Evolutionary conservation across 75 land plant genomes (phyloP).

Genomic region (Pinus albicaulis): DNA sequence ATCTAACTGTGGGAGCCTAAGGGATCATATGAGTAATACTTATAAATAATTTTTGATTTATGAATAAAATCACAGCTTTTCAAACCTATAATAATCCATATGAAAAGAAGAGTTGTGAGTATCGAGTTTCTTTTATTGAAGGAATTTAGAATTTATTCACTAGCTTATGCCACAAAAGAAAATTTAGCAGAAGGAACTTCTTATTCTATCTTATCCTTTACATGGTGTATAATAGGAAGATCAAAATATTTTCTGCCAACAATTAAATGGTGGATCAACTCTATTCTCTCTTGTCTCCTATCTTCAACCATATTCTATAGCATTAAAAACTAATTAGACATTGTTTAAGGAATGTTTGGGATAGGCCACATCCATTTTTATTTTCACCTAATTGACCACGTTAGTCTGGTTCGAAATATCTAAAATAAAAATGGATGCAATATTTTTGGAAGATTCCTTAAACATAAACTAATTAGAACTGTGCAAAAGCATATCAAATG

Average conservation of each 20-base stretch:
- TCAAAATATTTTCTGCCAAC: slow-evolving; percentile 31
- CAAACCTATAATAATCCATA: background rate
- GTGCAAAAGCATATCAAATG: too few species aligned
- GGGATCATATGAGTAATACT: background rate
- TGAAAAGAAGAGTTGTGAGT: background rate
- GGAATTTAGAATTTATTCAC: background rate
- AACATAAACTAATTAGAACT: too few species aligned
- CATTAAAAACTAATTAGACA: background rate
- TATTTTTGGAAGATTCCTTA: too few species aligned
- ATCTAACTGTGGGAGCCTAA: background rate
- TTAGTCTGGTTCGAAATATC: too few species aligned
- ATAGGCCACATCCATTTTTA: too few species aligned
- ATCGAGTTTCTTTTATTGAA: background rate
- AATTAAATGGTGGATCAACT: too few species aligned
- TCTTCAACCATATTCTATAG: slow-evolving; percentile 42
- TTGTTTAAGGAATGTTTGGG: too few species aligned
- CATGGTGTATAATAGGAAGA: slow-evolving; percentile 55
- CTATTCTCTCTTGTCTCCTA: slow-evolving; percentile 35
- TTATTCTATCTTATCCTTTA: slow-evolving; percentile 3
- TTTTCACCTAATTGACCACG: too few species aligned
- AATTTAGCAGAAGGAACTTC: background rate
- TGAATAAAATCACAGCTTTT: background rate
- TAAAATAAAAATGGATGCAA: too few species aligned
- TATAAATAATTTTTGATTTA: too few species aligned
- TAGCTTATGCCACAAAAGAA: slow-evolving; percentile 1